Base-by-base conservation (phyloP, 2,329 filamentous ascomycete genomes). In the Colletotrichum musae region DNA sequence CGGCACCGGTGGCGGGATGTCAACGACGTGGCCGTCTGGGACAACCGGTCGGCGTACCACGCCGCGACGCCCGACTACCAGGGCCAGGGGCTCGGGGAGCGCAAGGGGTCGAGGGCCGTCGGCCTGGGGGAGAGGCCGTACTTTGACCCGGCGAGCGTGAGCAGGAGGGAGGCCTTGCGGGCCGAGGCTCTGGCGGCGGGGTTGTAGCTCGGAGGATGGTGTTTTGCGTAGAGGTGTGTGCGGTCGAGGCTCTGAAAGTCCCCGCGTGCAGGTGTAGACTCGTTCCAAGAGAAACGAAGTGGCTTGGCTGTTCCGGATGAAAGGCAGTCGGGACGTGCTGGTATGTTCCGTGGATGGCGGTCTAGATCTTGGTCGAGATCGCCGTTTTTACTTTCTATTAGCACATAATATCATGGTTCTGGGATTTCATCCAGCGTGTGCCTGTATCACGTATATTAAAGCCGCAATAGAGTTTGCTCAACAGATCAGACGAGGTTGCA, bases 31-130 rank as follows among this genome's bases (percentile, higher is more conserved):
- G 87, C 86, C 1, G 88, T 89, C 71, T 89, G 87, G 87, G 87
- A 89, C 71, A 89, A 89, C 72, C 79, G 87, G 7, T 85, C 81
- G n/a, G 85, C 85, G 1, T 89, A 85, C 72, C 87, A 89, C 71
- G 82, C 84, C 2, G 87, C 86, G 0, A 89, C 86, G 0, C 82
- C 82, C 13, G 87, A 89, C 71, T 86, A 87, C 71, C 80, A 81
- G 52, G 76, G 80, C 4, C 77, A 81, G 4, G 81, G 78, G 1
- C 73, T 82, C 7, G 87, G 86, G 0, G 81, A 86, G 71, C 76
- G 87, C 4, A 80, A 79, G 9, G 87, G 87, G 0, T 82, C 84
- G 39, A 76, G 87, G 1, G 85, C 82, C 2, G 86, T 88, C 7
- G 84, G 86, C 5, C 72, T 89, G 15, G 87, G 87, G 0, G 87